Percentiles rank a stretch among this genome's conserved stretches.
Evolutionary conservation across 106 monocot genomes (phyloP).

Genomic region (Agapanthus africanus): DNA sequence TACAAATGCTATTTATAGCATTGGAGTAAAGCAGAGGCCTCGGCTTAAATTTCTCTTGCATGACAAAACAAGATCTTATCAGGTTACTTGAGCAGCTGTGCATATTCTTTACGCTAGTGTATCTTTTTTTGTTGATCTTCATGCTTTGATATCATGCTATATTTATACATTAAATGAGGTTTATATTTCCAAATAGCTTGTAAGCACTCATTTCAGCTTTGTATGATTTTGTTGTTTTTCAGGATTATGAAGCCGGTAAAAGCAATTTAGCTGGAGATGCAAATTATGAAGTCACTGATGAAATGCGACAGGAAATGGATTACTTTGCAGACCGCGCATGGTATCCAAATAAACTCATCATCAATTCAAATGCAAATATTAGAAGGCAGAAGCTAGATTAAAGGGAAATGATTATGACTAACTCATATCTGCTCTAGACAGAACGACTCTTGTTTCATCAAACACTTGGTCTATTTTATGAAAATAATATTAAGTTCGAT

Average conservation of each 20-base stretch:
- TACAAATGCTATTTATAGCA: too few relatives aligned
- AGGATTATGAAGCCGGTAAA: conserved; percentile 43
- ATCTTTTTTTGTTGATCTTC: background rate
- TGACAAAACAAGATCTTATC: too few relatives aligned
- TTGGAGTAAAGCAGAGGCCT: too few relatives aligned
- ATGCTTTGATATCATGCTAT: background rate
- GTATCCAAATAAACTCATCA: conserved; percentile 24
- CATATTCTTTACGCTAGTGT: background rate
- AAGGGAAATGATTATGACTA: background rate
- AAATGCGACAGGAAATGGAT: conserved; percentile 86
- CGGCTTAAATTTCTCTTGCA: too few relatives aligned
- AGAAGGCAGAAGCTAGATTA: background rate
- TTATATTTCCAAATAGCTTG: background rate
- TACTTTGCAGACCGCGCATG: conserved; percentile 92
- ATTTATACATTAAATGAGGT: background rate
- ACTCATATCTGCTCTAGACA: background rate
- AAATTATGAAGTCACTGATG: conserved; percentile 57
- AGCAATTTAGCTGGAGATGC: conserved; percentile 27
- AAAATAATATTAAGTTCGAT: background rate
- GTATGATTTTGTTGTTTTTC: conserved; percentile 9
- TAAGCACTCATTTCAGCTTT: too few relatives aligned
- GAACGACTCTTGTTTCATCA: too few relatives aligned
- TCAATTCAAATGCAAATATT: background rate
- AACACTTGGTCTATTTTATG: too few relatives aligned
- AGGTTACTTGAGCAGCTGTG: background rate